Base-by-base conservation (phyloP, 768 basidiomycete species). In the Mycena indigotica region DNA sequence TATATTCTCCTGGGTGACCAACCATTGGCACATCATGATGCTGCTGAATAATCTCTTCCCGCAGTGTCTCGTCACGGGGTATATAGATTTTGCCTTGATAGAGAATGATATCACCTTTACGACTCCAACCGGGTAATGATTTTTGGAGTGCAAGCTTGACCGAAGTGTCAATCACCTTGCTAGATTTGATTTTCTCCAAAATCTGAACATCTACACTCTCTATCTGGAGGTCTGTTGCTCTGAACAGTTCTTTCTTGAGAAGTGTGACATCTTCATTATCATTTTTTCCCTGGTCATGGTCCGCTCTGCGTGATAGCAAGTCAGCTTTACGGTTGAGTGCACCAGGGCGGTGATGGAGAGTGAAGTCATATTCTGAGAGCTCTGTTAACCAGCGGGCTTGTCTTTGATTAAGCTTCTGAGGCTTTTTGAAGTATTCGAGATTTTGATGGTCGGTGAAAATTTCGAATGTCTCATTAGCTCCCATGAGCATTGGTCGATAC, bases 1-100 rank as follows among this genome's bases (percentile, higher is more conserved):
- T 72, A 5, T 28, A 41, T 17, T 53, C 46, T 6, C 75, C 73
- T 15, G 60, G 69, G 39, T 75, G 75, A 10, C 75, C 75, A 6
- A 65, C 61, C 2, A 58, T 44, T 2, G 48, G 53, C 17, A 52
- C 25, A 52, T 75, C 72, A 58, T 75, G 74, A 16, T 64, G 57
- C 4, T 16, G 4, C 10, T 59, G 39, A 12, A 75, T 60, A 28
- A 69, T 50, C 5, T 50, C 41, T 5, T 57, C 38, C 29, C 57
- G 53, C 4, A 69, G 58, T 53, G 63, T 28, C 5, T 28, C 28
- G 32, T 55, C 30, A 12, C 50, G 25, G 40, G 70, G 73, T 16
- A 51, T 17, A 46, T 46, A 46, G 13, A 46, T 46, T 24, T 15
- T 15, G 21, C 26, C 26, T 13, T 23, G 50, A 17, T 28, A 28